These are phyloP conservation scores for Cladosporium halotolerans DNA, from an alignment of 2,329 filamentous ascomycete species.

Conservation along the genomic window DNA sequence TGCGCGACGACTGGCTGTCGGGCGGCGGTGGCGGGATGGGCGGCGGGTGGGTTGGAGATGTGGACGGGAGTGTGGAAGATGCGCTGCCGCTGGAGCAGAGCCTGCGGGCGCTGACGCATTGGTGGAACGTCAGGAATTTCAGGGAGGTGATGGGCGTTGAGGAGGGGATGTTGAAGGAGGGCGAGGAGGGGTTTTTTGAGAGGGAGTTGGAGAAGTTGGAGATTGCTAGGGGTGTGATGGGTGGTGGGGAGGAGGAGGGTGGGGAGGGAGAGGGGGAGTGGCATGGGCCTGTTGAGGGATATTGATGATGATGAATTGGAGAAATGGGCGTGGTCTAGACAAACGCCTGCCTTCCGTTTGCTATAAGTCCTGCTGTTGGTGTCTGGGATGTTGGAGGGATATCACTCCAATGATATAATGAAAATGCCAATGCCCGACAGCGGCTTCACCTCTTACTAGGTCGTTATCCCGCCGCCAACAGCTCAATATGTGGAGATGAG, in stretches of 20 bases:
- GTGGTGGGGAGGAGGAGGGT: conserved; percentile 6
- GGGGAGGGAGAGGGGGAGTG: conserved; percentile 10
- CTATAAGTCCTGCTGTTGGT: no score
- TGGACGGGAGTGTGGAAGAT: conserved; percentile 91
- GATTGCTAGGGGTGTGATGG: conserved; percentile 9
- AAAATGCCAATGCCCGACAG: no score
- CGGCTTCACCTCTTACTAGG: no score
- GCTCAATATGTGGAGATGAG: no score
- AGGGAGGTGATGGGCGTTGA: conserved; percentile 64
- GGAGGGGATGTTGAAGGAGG: conserved; percentile 34
- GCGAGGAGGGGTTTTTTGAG: conserved; percentile 43
- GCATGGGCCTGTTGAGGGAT: conserved; percentile 26
- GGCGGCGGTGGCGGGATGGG: conserved; percentile 52
- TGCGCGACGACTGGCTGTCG: conserved; percentile 90
- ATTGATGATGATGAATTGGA: conserved; percentile 13
- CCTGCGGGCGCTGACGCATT: conserved; percentile 81
- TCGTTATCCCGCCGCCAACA: no score
- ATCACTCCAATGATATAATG: no score
- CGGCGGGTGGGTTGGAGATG: conserved; percentile 48
- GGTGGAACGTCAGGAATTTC: conserved; percentile 82
- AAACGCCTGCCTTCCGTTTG: no score
- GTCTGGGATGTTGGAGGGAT: no score
- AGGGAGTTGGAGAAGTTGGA: conserved; percentile 47
- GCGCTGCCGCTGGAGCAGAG: conserved; percentile 88
- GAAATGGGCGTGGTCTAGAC: no score